phyloP scores from a whole-genome alignment of 805 yeast genomes.

The Yarrowia alimentaria region DNA sequence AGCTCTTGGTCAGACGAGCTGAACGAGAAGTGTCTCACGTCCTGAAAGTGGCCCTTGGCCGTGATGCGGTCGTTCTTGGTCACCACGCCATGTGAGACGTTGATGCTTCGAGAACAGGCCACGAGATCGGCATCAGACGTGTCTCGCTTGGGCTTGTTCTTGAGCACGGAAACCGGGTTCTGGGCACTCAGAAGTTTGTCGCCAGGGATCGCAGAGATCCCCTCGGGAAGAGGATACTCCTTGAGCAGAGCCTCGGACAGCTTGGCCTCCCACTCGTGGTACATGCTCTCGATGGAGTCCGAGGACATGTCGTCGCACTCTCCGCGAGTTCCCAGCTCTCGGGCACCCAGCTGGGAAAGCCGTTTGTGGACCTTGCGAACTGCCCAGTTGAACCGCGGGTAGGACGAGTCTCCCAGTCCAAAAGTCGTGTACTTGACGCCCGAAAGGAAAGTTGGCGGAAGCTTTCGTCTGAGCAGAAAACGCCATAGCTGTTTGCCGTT shows the following conservation, averaged over 20 bases:
- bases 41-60: slow-evolving; percentile 75
- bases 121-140: slow-evolving; percentile 32
- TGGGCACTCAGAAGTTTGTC: neutral
- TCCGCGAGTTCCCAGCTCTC: slow-evolving; percentile 65
- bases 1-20: too few relatives aligned
- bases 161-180: slow-evolving; percentile 35
- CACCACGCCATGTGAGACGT: slow-evolving; percentile 47
- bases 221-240: slow-evolving; percentile 30
- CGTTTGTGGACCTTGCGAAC: slow-evolving; percentile 77
- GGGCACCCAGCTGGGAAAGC: slow-evolving; percentile 76
- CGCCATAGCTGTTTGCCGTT: slow-evolving; percentile 74
- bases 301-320: slow-evolving; percentile 87
- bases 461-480: slow-evolving; percentile 62
- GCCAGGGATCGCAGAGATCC: slow-evolving; percentile 38
- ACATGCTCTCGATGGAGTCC: slow-evolving; percentile 69
- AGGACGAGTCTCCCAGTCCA: slow-evolving; percentile 93
- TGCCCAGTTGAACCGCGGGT: slow-evolving; percentile 87
- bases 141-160: slow-evolving; percentile 39
- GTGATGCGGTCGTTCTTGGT: slow-evolving; percentile 61
- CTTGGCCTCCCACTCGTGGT: slow-evolving; percentile 65
- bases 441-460: slow-evolving; percentile 59
- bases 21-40: too few relatives aligned
- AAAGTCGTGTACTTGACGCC: slow-evolving; percentile 68
- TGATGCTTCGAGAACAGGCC: slow-evolving; percentile 40
- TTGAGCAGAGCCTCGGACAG: slow-evolving; percentile 44